These are phyloP conservation scores for Clonostachys sp. DNA, from an alignment of 2,329 filamentous ascomycete species.

Conservation along the genomic window DNA sequence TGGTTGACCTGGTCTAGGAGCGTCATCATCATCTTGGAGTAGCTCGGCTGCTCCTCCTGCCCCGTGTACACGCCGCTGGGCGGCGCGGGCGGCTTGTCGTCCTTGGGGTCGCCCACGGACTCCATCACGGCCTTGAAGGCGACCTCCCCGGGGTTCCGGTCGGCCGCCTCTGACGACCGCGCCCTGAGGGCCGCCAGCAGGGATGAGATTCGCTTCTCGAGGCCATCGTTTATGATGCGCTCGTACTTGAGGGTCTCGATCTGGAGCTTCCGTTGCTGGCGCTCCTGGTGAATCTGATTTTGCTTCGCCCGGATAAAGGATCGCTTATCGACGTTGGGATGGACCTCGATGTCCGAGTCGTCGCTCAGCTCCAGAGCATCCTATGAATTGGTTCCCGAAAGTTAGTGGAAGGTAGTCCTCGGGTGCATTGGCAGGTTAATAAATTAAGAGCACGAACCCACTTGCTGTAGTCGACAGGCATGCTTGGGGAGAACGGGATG, in stretches of 20 bases:
- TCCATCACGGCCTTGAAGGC: constrained; percentile 90
- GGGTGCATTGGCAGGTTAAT: not conserved
- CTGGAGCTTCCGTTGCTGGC: constrained; percentile 77
- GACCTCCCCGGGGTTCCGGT: constrained; percentile 68
- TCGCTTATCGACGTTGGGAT: constrained; percentile 97
- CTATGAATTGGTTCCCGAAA: constrained; percentile 27
- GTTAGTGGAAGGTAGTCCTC: not conserved
- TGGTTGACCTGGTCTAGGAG: constrained; percentile 88
- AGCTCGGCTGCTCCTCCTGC: constrained; percentile 71
- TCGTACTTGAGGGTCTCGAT: constrained; percentile 93
- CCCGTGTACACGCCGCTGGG: constrained; percentile 77
- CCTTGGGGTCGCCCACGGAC: constrained; percentile 64
- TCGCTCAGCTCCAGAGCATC: constrained; percentile 95
- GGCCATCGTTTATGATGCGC: constrained; percentile 85
- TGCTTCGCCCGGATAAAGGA: constrained; percentile 99
- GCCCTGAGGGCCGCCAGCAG: constrained; percentile 72
- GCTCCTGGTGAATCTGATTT: constrained; percentile 90
- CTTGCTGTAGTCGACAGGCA: constrained; percentile 62
- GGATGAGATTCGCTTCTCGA: constrained; percentile 76
- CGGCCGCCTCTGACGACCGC: constrained; percentile 64
- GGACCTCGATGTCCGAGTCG: constrained; percentile 96
- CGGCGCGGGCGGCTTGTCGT: constrained; percentile 68
- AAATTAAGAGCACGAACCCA: constrained; percentile 44
- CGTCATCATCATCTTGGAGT: constrained; percentile 98
- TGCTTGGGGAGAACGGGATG: constrained; percentile 9